phyloP scores from a whole-genome alignment of 1,284 basidiomycete genomes.

The Leucoagaricus sp. region DNA sequence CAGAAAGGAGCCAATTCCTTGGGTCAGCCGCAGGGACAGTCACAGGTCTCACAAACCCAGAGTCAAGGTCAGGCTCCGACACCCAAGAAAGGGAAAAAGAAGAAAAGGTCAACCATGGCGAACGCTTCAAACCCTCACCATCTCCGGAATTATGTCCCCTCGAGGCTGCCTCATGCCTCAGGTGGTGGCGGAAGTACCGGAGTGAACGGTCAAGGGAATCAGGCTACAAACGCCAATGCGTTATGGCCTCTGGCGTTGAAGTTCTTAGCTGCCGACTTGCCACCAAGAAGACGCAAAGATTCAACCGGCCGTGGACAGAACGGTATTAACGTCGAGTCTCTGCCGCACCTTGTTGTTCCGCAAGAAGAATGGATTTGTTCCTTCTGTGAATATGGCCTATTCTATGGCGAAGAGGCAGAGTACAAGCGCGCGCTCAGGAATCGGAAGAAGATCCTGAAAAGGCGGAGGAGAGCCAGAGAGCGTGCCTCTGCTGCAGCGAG shows the following conservation, averaged over 20 bases:
- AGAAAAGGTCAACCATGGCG: constrained; percentile 82
- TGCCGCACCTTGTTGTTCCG: constrained; percentile 51
- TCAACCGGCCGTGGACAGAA: constrained; percentile 8
- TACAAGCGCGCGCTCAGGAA: constrained; percentile 68
- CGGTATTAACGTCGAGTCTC: background rate
- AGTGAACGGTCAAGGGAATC: background rate
- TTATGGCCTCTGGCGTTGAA: constrained; percentile 61
- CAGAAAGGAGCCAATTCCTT: constrained; percentile 6
- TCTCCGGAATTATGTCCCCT: constrained; percentile 84
- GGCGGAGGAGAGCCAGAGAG: constrained; percentile 76
- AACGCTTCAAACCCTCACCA: constrained; percentile 92
- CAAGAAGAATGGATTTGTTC: constrained; percentile 88
- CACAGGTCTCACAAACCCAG: constrained; percentile 11
- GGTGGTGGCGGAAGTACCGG: constrained; percentile 25
- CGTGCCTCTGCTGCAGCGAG: constrained; percentile 61
- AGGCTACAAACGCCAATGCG: constrained; percentile 31
- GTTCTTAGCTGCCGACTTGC: constrained; percentile 69
- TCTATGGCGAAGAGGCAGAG: constrained; percentile 74
- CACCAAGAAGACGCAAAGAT: constrained; percentile 36
- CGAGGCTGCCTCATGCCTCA: constrained; percentile 60
- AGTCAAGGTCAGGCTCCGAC: constrained; percentile 17
- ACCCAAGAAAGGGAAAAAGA: constrained; percentile 66
- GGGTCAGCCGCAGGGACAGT: constrained; percentile 19
- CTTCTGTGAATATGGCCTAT: constrained; percentile 85
- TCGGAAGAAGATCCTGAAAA: constrained; percentile 76